A percentile compares a stretch with the other conserved stretches of the same genome.
phyloP scores from a whole-genome alignment of 2,329 filamentous ascomycete species.

The Lasiodiplodia citricola region DNA sequence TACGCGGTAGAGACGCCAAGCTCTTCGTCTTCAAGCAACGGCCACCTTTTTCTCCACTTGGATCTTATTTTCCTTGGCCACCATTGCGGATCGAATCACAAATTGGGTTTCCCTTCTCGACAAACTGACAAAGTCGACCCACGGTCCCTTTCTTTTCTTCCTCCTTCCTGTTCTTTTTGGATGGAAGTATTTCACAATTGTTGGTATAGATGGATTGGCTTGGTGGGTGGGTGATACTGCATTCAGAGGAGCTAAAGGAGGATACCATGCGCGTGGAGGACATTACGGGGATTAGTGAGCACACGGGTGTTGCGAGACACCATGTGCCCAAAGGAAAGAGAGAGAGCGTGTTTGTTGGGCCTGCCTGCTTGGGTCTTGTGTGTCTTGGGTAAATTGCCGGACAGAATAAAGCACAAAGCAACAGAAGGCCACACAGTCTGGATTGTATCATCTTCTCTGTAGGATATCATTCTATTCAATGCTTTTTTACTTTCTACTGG shows the following conservation, averaged over 20 bases:
- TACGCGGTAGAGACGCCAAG: not conserved
- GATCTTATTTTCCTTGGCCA: not conserved
- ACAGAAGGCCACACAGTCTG: not conserved
- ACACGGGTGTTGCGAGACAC: not conserved
- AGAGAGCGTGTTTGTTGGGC: not conserved
- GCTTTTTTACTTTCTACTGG: not conserved
- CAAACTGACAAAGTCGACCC: not conserved
- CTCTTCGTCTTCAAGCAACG: not conserved
- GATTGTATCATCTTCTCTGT: not conserved
- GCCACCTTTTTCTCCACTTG: conserved; percentile 1
- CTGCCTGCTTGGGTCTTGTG: not conserved
- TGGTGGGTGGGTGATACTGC: not conserved
- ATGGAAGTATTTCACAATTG: not conserved
- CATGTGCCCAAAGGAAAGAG: not conserved
- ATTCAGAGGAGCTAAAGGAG: not conserved
- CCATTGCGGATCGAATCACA: conserved; percentile 2
- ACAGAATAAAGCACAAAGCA: not conserved
- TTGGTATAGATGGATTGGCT: not conserved
- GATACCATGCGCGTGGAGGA: not conserved
- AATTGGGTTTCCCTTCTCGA: not conserved
- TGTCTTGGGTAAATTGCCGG: not conserved
- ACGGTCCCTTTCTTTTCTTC: not conserved
- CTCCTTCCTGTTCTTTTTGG: not conserved
- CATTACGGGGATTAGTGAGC: not conserved
- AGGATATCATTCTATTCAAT: not conserved